A percentile compares a stretch with the other conserved stretches of the same genome.
Conservation (phyloP, 1,284 basidiomycete genomes). For the Ceratobasidium sp. region DNA sequence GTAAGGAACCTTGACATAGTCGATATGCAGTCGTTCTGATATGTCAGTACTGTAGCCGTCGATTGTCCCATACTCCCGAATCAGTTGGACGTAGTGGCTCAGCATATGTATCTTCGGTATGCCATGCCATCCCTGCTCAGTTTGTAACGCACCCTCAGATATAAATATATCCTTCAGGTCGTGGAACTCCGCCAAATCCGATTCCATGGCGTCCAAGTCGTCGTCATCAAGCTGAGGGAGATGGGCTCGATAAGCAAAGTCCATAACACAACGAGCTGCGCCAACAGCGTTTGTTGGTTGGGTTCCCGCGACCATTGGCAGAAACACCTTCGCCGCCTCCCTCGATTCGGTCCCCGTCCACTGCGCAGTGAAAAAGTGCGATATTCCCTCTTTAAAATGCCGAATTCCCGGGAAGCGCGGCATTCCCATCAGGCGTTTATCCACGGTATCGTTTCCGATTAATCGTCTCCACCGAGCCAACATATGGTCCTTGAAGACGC, state of each 20-base stretch:
- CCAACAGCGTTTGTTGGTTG: conserved; percentile 34
- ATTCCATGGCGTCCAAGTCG: conserved; percentile 43
- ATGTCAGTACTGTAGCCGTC: conserved; percentile 45
- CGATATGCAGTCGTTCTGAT: conserved; percentile 44
- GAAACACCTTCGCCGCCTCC: conserved; percentile 13
- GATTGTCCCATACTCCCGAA: conserved; percentile 32
- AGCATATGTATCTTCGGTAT: conserved; percentile 44
- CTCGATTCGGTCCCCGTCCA: conserved; percentile 46
- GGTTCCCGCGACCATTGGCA: conserved; percentile 14
- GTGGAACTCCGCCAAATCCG: conserved; percentile 48
- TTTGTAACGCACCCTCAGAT: neutral
- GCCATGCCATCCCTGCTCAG: neutral
- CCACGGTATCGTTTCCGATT: conserved; percentile 31
- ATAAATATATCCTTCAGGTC: conserved; percentile 47
- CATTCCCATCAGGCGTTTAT: conserved; percentile 31
- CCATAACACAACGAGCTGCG: conserved; percentile 53
- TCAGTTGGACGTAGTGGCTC: conserved; percentile 29
- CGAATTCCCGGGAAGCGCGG: conserved; percentile 5
- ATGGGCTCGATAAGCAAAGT: conserved; percentile 56
- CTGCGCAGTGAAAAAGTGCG: conserved; percentile 10
- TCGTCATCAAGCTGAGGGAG: neutral
- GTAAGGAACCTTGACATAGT: conserved; percentile 41
- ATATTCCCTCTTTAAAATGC: conserved; percentile 45
- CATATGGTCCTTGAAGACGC: conserved; percentile 53
- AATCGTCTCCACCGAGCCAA: conserved; percentile 48